A percentile compares a stretch with the other conserved stretches of the same genome.
These are phyloP conservation scores for Piper betle DNA, from an alignment of 164 flowering plant genomes.

Conservation along the genomic window DNA sequence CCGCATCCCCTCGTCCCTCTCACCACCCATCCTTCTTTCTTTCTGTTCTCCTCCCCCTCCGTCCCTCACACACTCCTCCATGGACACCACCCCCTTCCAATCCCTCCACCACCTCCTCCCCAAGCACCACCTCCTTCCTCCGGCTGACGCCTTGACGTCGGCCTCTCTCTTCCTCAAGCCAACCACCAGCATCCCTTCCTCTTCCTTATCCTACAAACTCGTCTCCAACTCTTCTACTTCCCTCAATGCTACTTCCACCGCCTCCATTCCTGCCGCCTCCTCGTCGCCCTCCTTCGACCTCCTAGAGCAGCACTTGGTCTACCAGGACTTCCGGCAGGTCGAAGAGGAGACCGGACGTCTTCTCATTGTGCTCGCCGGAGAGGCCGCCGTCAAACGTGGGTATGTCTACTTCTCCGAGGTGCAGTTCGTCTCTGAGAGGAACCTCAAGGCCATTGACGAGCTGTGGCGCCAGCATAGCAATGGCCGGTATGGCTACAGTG, in stretches of 20 bases:
- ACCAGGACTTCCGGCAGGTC: background rate
- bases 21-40: background rate
- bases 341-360: no score
- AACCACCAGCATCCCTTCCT: background rate
- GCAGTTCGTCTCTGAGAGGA: slow-evolving; percentile 48
- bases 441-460: slow-evolving; percentile 50
- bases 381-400: no score
- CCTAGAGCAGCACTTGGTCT: background rate
- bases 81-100: no score
- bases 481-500: slow-evolving; percentile 66
- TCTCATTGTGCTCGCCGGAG: no score
- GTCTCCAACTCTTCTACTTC: background rate
- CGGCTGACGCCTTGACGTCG: background rate
- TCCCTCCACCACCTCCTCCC: no score
- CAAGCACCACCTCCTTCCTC: background rate
- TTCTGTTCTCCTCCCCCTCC: background rate
- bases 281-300: background rate
- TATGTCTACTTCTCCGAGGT: slow-evolving; percentile 80
- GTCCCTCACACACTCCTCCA: background rate
- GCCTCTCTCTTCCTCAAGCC: background rate
- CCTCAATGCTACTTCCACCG: background rate
- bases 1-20: background rate
- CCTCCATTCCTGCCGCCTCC: background rate
- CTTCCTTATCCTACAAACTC: background rate
- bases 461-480: slow-evolving; percentile 64